Percentiles rank a stretch among this genome's conserved stretches.
Evolutionary conservation across 768 basidiomycete genomes (phyloP).

Genomic region (Steccherinum ochraceum): DNA sequence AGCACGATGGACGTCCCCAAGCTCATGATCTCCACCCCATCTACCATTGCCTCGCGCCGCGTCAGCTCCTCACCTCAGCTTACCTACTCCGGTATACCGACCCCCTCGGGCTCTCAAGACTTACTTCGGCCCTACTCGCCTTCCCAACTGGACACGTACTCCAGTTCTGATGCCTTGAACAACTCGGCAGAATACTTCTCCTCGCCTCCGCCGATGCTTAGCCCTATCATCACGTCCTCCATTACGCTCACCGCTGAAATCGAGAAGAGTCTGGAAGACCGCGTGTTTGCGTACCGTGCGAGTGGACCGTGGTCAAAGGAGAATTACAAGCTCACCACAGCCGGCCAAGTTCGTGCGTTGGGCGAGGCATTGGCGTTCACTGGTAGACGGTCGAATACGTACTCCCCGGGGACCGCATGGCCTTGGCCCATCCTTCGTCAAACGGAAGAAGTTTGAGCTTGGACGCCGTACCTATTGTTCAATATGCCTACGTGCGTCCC

Average conservation of each 20-base stretch:
- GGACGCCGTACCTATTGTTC: too few relatives aligned
- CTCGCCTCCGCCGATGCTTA: slow-evolving; percentile 8
- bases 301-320: slow-evolving; percentile 10
- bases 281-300: slow-evolving; percentile 10
- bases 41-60: background rate
- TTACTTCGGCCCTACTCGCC: background rate
- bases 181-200: background rate
- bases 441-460: background rate
- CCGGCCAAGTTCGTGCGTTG: slow-evolving; percentile 11
- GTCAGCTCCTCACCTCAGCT: background rate
- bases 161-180: background rate
- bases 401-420: slow-evolving; percentile 1
- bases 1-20: background rate
- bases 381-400: background rate
- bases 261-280: slow-evolving; percentile 9
- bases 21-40: background rate
- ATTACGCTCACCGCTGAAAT: slow-evolving; percentile 10
- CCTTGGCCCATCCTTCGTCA: slow-evolving; percentile 4
- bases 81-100: too few relatives aligned
- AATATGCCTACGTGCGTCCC: too few relatives aligned
- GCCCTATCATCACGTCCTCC: slow-evolving; percentile 8
- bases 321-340: slow-evolving; percentile 9
- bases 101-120: background rate
- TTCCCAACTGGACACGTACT: background rate
- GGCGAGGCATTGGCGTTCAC: slow-evolving; percentile 5